Evolutionary conservation across 1,139 yeast genomes (phyloP), one percentile per base, ranked within the genome.

Genomic region (Taphrina communis): DNA sequence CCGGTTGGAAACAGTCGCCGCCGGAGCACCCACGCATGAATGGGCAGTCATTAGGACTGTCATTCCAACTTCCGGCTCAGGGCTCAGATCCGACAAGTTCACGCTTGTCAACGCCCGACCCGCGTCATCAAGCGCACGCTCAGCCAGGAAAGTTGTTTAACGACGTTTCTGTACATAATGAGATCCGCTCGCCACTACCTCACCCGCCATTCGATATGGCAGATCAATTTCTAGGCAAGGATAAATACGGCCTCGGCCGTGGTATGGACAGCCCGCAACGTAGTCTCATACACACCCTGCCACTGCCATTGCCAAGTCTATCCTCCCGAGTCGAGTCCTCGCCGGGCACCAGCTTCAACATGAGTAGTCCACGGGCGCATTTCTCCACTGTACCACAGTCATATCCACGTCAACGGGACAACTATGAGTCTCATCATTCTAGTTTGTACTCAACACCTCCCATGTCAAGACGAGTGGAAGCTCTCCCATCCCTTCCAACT

Each of bases 201-300:
- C 48, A 44, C 19, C n/a, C 48, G n/a, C n/a, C 48, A 44, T n/a
- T 44, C 19, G 48, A 44, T 7, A 44, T 44, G 48, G n/a, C 48
- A 12, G 48, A 44, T 17, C 19, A n/a, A 14, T 44, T 6, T 1
- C n/a, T 44, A 7, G 3, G 48, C n/a, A 14, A 8, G 5, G 19
- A 7, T 44, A 6, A 6, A 44, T 44, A 44, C n/a, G 48, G 19
- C n/a, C 3, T 7, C 19, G 19, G 19, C n/a, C 48, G 48, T n/a
- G n/a, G 8, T n/a, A 1, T 14, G 5, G 48, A 44, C 19, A 44
- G n/a, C 19, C n/a, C 48, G 19, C n/a, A 44, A 14, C n/a, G 8
- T 12, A 44, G 19, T 44, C 8, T 44, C 19, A 8, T 17, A 14
- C 48, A 44, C 12, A 44, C 8, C 8, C 19, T 44, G n/a, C 48